A percentile compares a stretch with the other conserved stretches of the same genome.
phyloP scores from a whole-genome alignment of 129 eudicot genomes.

The Tanacetum coccineum region DNA sequence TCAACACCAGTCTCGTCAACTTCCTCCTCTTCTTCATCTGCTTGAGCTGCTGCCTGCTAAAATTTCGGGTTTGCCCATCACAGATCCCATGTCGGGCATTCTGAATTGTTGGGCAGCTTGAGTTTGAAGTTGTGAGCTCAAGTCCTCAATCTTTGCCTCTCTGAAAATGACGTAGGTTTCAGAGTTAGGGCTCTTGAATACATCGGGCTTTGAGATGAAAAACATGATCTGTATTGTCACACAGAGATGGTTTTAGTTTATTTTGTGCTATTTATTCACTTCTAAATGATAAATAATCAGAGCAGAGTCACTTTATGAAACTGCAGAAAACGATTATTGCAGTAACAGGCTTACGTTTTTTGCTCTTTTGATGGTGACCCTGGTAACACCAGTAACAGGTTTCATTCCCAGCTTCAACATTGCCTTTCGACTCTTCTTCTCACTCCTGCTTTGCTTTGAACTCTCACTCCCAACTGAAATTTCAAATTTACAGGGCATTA shows the following conservation, averaged over 20 bases:
- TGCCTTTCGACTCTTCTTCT: conserved; percentile 91
- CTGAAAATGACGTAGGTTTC: conserved; percentile 87
- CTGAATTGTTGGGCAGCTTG: conserved; percentile 90
- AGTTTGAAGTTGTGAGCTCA: conserved; percentile 91
- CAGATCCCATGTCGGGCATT: conserved; percentile 72
- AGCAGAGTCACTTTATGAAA: too few relatives aligned
- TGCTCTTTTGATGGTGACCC: conserved; percentile 91
- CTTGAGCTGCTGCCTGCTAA: conserved; percentile 45
- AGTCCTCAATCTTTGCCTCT: conserved; percentile 87
- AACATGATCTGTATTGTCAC: conserved; percentile 60
- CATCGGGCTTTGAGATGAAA: conserved; percentile 90
- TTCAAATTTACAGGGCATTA: background rate
- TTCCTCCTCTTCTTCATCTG: conserved; percentile 83
- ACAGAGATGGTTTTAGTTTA: background rate
- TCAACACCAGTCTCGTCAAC: conserved; percentile 71
- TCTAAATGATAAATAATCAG: background rate
- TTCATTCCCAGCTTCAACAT: conserved; percentile 92
- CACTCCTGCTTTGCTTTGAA: conserved; percentile 88
- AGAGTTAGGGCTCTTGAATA: conserved; percentile 86
- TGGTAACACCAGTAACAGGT: conserved; percentile 70
- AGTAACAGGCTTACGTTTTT: conserved; percentile 48
- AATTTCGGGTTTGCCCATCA: conserved; percentile 57
- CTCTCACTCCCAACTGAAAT: conserved; percentile 50
- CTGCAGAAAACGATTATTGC: too few relatives aligned
- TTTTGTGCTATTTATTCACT: background rate